Base-by-base conservation (phyloP, 2,329 filamentous ascomycete species). In the Penicillium sp. region DNA sequence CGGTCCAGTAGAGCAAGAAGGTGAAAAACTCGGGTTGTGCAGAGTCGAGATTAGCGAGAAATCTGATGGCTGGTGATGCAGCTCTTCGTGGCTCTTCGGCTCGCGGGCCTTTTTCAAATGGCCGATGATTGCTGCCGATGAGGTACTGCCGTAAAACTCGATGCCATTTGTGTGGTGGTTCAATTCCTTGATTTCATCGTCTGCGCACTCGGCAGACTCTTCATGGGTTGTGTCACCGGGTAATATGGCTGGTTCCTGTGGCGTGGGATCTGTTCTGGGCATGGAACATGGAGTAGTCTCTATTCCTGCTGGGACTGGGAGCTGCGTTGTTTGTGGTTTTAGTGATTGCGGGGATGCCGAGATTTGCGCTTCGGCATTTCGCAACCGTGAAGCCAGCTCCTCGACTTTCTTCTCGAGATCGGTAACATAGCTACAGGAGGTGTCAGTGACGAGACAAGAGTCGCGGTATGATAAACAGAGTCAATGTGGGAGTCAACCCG, bases 141-240 rank as follows among this genome's bases (percentile, higher is more conserved):
- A 82, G 1, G 79, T 79, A 59, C 76, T 80, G 4, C 81, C 80
- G 59, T 82, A 80, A 39, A 81, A 82, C 61, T 82, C 80, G 35
- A 81, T 75, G 55, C 75, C 77, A 31, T 75, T 76, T 0, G 79
- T 83, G 47, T 81, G 78, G 11, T 72, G 72, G 58, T 81, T 82
- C 39, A 81, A 69, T 31, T 79, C 79, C 4, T 73, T 76, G 42
- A 81, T 73, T 54, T 81, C 79, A 22, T 78, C 73, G 51, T 63
- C 73, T 20, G 59, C 59, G 22, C 67, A 68, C 8, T 73, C 73
- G 1, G 65, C 60, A 0, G 67, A 65, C n/a, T 68, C 67, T 3
- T 69, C 67, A 3, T 67, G 51, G 57, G 62, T 31, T 22, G 52
- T 35, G 0, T 70, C 67, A 11, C 57, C 63, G 14, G 62, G n/a